phyloP scores from a whole-genome alignment of 2,329 filamentous ascomycete genomes.

The Fusarium chuoi region DNA sequence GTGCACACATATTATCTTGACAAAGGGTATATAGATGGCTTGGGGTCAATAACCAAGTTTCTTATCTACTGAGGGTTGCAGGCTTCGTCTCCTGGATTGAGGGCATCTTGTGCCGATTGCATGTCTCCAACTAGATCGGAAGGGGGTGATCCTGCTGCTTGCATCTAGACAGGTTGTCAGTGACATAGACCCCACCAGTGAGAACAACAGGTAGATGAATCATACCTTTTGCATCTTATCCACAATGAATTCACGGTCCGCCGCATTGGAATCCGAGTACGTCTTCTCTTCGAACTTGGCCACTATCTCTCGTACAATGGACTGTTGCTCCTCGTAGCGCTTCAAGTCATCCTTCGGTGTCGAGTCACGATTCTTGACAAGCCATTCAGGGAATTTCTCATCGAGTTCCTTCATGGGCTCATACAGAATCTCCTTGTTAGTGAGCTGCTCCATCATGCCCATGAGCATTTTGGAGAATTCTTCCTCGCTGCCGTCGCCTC shows the following conservation, averaged over 20 bases:
- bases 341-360: slow-evolving; percentile 77
- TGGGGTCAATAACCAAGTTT: slow-evolving; percentile 33
- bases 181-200: background rate
- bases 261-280: slow-evolving; percentile 84
- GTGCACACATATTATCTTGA: slow-evolving; percentile 40
- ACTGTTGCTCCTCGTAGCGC: slow-evolving; percentile 83
- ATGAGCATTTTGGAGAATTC: slow-evolving; percentile 95
- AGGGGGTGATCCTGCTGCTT: slow-evolving; percentile 91
- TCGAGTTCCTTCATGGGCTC: slow-evolving; percentile 98
- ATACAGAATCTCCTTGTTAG: slow-evolving; percentile 97
- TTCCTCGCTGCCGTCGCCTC: slow-evolving; percentile 73
- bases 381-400: slow-evolving; percentile 91
- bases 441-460: slow-evolving; percentile 99
- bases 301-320: slow-evolving; percentile 86
- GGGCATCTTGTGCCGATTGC: slow-evolving; percentile 80
- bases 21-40: slow-evolving; percentile 44
- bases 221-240: slow-evolving; percentile 96
- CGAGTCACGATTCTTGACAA: slow-evolving; percentile 77
- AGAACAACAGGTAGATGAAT: background rate
- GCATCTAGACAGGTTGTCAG: slow-evolving; percentile 74
- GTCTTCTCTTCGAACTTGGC: slow-evolving; percentile 83
- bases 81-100: slow-evolving; percentile 69
- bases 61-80: slow-evolving; percentile 68
- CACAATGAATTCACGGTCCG: slow-evolving; percentile 91
- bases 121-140: slow-evolving; percentile 92